Conservation (phyloP, 2,329 filamentous ascomycete species). For the Cercospora sp. region DNA sequence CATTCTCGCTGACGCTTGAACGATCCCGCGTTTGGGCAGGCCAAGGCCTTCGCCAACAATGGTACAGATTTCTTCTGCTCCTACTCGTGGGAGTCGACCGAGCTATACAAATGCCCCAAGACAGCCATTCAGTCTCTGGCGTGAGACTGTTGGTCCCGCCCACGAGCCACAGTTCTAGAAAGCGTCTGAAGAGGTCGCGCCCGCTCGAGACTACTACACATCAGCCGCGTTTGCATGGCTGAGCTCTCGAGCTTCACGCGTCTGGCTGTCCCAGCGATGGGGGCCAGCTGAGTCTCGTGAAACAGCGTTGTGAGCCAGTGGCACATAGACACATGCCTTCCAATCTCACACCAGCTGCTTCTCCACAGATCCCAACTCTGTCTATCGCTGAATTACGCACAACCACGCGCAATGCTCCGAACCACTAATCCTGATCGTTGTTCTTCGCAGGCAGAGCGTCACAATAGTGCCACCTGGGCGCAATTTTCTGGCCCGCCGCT, state of each 20-base stretch:
- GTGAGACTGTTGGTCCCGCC: neutral
- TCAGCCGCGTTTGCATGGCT: neutral
- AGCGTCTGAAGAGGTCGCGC: neutral
- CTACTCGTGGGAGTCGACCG: neutral
- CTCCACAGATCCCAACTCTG: neutral
- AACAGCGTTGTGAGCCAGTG: neutral
- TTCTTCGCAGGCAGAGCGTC: neutral
- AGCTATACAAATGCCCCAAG: neutral
- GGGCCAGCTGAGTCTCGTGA: neutral
- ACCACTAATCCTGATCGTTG: neutral
- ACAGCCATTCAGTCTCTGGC: neutral
- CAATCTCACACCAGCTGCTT: constrained; percentile 2
- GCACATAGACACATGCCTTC: constrained; percentile 9
- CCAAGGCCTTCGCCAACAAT: neutral
- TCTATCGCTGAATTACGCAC: neutral
- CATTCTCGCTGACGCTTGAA: neutral
- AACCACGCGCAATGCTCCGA: neutral
- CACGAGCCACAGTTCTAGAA: neutral
- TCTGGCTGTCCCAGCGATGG: neutral
- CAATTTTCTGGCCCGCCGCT: neutral
- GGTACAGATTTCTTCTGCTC: neutral
- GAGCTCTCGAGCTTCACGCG: neutral
- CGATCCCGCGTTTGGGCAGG: neutral
- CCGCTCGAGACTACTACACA: neutral
- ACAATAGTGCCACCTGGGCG: neutral